Evolutionary conservation across 2,329 filamentous ascomycete genomes (phyloP), one percentile per base, ranked within the genome.

Genomic region (Cladosporium sp.): DNA sequence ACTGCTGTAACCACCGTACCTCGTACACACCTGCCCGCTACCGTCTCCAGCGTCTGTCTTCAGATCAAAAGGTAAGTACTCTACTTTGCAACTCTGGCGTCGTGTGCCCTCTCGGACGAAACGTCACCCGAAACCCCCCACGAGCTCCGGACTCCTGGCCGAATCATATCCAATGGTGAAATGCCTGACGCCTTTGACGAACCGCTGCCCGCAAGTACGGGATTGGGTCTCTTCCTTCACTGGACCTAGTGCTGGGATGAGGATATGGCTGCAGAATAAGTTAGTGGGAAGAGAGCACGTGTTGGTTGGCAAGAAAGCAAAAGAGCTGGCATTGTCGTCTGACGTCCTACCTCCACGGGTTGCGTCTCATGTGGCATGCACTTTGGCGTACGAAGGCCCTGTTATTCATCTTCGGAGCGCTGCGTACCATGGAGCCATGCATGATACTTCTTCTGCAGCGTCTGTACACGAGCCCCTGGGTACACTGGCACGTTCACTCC

Each of bases 1-100:
- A 37, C 46, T 49, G 46, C 49, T 52, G 42, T 44, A 46, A 40
- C 34, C 49, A 44, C 42, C 42, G 49, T 41, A 49, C 46, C 37
- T 22, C 46, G 49, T 52, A 52, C 42, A 40, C 34, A 45, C 28
- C 22, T 32, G 28, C 16, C 22, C 14, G 43, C 43, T 28, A 52
- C 34, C 49, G 41, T 52, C 34, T 40, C 22, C 37, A 52, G 49
- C 43, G 43, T 46, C 49, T 52, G 49, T 52, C 49, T 44, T 45
- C 42, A 46, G 6, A 35, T 49, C 31, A 54, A 56, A 56, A 56
- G 54, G 54, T 56, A 54, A 56, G 54, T 33, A 32, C 16, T 46
- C 41, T 13, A 11, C 11, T 33, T 34, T 28, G 42, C 42, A 35
- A 11, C n/a, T 35, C 8, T 11, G n/a, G 35, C 46, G 31, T 40